Percentiles rank a stretch among this genome's conserved stretches.
Evolutionary conservation across 306 rosid genomes (phyloP).

Genomic region (Trifolium subterraneum): DNA sequence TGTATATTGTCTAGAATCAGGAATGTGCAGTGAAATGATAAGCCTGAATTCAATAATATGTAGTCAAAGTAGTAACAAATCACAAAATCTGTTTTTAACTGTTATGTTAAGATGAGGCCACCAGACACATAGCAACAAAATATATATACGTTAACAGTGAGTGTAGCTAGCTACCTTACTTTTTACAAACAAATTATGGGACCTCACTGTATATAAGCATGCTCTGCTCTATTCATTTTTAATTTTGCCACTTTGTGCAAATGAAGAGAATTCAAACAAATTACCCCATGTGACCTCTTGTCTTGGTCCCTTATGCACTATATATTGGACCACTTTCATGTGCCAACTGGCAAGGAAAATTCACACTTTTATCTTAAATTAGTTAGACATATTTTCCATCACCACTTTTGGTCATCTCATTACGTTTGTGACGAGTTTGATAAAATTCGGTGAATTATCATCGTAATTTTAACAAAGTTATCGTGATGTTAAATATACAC

Average conservation of each 20-base stretch:
- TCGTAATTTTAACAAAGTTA: no score
- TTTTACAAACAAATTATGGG: constrained; percentile 46
- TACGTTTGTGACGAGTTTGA: no score
- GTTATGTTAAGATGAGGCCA: background rate
- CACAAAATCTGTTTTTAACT: background rate
- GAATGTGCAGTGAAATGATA: constrained; percentile 11
- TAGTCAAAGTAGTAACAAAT: background rate
- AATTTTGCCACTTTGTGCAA: constrained; percentile 51
- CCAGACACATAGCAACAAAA: background rate
- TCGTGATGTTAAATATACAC: no score
- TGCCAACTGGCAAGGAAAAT: background rate
- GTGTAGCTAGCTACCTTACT: constrained; percentile 9
- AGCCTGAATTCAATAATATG: background rate
- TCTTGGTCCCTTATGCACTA: constrained; percentile 6
- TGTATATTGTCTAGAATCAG: background rate
- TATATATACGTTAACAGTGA: background rate
- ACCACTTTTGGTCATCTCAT: background rate
- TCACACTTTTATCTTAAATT: background rate
- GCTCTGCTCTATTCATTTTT: constrained; percentile 38
- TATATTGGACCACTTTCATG: constrained; percentile 15
- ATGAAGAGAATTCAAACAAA: constrained; percentile 47
- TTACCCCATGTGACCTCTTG: constrained; percentile 8
- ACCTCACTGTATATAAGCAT: constrained; percentile 41
- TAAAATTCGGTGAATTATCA: no score
- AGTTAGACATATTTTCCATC: background rate